Evolutionary conservation across 2,329 filamentous ascomycete species (phyloP).

Genomic region (Beauveria bassiana): DNA sequence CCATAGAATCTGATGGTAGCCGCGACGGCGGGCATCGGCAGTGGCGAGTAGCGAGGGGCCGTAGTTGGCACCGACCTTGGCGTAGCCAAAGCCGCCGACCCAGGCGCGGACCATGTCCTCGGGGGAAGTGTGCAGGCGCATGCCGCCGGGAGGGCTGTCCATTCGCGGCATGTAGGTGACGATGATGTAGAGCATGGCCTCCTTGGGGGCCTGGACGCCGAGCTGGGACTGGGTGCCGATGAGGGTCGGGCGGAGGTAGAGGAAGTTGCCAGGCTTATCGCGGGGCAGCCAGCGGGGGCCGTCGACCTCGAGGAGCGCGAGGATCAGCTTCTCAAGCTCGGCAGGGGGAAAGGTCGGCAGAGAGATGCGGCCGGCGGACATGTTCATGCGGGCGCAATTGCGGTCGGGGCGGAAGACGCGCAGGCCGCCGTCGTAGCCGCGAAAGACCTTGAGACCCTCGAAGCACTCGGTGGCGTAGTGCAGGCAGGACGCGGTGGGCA

Average conservation of each 20-base stretch:
- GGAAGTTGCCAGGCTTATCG: conserved; percentile 57
- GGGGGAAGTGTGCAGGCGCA: conserved; percentile 70
- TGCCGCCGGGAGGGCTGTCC: conserved; percentile 44
- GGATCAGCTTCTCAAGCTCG: conserved; percentile 67
- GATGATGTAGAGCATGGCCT: conserved; percentile 87
- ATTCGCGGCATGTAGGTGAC: conserved; percentile 53
- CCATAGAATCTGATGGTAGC: conserved; percentile 92
- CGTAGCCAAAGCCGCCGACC: conserved; percentile 87
- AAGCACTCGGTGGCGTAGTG: conserved; percentile 92
- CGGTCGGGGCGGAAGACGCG: conserved; percentile 70
- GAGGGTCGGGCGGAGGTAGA: conserved; percentile 82
- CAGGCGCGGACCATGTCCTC: conserved; percentile 84
- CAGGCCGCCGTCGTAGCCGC: conserved; percentile 66
- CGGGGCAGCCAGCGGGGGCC: conserved; percentile 72
- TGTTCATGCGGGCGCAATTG: conserved; percentile 59
- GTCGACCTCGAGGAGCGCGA: conserved; percentile 64
- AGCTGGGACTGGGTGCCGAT: conserved; percentile 77
- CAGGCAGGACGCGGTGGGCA: conserved; percentile 72
- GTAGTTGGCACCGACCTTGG: conserved; percentile 92
- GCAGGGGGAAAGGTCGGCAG: conserved; percentile 64
- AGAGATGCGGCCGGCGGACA: conserved; percentile 58
- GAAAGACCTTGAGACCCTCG: conserved; percentile 76
- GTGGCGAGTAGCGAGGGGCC: conserved; percentile 76
- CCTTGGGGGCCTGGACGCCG: conserved; percentile 69
- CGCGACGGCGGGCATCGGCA: conserved; percentile 60